These are phyloP conservation scores for Leccinum aurantiacum DNA, from an alignment of 768 basidiomycete genomes.

Conservation along the genomic window DNA sequence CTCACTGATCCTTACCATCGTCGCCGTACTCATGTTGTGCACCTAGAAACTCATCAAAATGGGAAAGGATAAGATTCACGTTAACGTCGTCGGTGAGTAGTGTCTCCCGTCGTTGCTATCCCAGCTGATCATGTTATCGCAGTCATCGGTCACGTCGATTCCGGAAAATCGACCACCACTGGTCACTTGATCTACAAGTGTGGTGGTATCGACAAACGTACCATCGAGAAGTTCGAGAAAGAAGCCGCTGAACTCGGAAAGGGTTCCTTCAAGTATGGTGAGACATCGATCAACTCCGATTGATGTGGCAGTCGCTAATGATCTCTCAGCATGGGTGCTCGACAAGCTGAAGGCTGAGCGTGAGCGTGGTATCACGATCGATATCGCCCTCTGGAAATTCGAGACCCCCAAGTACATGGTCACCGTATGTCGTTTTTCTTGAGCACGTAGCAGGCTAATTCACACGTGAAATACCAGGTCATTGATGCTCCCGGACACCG, in stretches of 20 bases:
- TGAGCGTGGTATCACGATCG: slow-evolving; percentile 99
- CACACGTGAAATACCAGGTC: slow-evolving; percentile 54
- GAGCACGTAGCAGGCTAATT: background rate
- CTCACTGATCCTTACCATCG: slow-evolving; percentile 27
- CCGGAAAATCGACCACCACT: slow-evolving; percentile 99
- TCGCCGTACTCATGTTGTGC: slow-evolving; percentile 14
- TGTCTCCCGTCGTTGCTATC: slow-evolving; percentile 17
- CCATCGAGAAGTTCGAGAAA: slow-evolving; percentile 99
- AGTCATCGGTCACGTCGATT: slow-evolving; percentile 99
- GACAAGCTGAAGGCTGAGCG: slow-evolving; percentile 99
- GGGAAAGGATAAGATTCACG: slow-evolving; percentile 96
- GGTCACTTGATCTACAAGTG: slow-evolving; percentile 99
- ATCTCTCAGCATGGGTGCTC: slow-evolving; percentile 89
- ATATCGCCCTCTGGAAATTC: slow-evolving; percentile 99
- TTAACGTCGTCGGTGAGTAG: slow-evolving; percentile 92
- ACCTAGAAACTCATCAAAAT: slow-evolving; percentile 64
- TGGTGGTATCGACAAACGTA: slow-evolving; percentile 99
- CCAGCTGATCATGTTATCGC: slow-evolving; percentile 33
- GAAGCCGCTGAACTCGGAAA: slow-evolving; percentile 99
- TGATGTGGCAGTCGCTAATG: slow-evolving; percentile 20
- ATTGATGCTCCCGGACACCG: slow-evolving; percentile 99
- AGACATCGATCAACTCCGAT: slow-evolving; percentile 34
- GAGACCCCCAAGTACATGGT: slow-evolving; percentile 97
- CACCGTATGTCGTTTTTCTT: slow-evolving; percentile 56
- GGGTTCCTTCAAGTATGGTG: slow-evolving; percentile 97